Evolutionary conservation across 2,329 filamentous ascomycete genomes (phyloP).

Genomic region (Hymenoscyphus fructigenus): DNA sequence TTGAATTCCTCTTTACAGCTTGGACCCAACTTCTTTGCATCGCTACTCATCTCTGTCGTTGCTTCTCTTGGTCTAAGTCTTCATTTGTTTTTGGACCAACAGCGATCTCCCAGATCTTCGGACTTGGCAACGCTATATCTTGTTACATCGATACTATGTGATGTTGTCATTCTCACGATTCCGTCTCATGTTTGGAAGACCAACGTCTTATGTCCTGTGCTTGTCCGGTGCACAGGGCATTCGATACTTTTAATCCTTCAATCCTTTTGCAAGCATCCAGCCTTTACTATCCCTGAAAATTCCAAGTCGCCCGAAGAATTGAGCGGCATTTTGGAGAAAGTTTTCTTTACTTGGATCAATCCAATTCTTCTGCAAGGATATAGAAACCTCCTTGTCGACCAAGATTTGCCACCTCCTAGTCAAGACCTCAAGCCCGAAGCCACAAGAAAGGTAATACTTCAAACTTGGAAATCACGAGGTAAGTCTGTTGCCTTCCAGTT

Average conservation of each 20-base stretch:
- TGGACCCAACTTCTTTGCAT: conserved; percentile 8
- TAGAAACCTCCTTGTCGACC: conserved; percentile 20
- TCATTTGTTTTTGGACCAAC: conserved; percentile 18
- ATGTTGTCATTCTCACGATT: conserved; percentile 15
- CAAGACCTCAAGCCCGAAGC: conserved; percentile 18
- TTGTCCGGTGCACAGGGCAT: conserved; percentile 14
- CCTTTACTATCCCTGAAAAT: background rate
- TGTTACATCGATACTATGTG: conserved; percentile 20
- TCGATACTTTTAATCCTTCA: conserved; percentile 20
- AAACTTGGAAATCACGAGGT: conserved; percentile 24
- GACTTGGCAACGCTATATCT: conserved; percentile 22
- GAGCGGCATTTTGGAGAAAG: conserved; percentile 16
- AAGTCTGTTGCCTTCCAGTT: background rate
- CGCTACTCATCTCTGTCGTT: conserved; percentile 16
- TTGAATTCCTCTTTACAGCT: background rate
- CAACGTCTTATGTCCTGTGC: too few species aligned
- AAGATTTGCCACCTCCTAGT: conserved; percentile 25
- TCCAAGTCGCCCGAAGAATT: conserved; percentile 22
- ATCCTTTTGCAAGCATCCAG: conserved; percentile 11
- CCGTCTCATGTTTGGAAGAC: conserved; percentile 1
- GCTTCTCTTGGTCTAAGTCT: conserved; percentile 22
- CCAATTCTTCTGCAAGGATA: conserved; percentile 24
- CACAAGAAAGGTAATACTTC: conserved; percentile 20
- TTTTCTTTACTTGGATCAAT: conserved; percentile 31
- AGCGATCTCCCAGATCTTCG: conserved; percentile 13